phyloP scores from a whole-genome alignment of 208 protist genomes.

The Naegleria gruberi region DNA sequence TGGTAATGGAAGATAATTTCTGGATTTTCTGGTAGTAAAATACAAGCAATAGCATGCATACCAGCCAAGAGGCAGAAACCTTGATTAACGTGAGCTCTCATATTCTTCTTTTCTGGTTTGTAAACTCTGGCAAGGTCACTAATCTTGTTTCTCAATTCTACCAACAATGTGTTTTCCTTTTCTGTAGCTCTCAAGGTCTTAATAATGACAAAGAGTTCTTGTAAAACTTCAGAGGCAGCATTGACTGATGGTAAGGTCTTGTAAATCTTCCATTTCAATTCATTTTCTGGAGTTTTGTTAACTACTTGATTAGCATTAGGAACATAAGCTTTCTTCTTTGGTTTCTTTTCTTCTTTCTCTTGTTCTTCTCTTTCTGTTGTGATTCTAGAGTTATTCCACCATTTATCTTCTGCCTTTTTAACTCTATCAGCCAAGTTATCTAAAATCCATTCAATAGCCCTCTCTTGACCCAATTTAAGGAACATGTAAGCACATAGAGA shows the following conservation, averaged over 20 bases:
- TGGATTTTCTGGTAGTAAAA: background rate
- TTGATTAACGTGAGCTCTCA: background rate
- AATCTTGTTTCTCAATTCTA: background rate
- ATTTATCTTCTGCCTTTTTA: background rate
- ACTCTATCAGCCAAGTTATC: background rate
- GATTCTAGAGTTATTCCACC: background rate
- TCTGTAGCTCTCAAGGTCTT: background rate
- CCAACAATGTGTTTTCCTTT: background rate
- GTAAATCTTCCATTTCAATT: background rate
- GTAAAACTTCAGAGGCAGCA: background rate
- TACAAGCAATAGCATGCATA: background rate
- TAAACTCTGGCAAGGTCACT: background rate
- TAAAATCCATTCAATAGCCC: background rate
- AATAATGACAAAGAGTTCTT: background rate
- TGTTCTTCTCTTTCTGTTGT: background rate
- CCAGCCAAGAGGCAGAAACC: background rate
- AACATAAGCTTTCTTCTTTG: background rate
- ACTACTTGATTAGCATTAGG: no score
- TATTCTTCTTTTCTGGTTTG: background rate
- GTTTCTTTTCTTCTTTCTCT: background rate
- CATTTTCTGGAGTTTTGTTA: background rate
- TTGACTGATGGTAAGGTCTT: background rate
- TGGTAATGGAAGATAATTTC: background rate
- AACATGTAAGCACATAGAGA: background rate
- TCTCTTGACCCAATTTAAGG: background rate